A percentile compares a stretch with the other conserved stretches of the same genome.
phyloP scores from a whole-genome alignment of 768 basidiomycete genomes.

The Suillus variegatus region DNA sequence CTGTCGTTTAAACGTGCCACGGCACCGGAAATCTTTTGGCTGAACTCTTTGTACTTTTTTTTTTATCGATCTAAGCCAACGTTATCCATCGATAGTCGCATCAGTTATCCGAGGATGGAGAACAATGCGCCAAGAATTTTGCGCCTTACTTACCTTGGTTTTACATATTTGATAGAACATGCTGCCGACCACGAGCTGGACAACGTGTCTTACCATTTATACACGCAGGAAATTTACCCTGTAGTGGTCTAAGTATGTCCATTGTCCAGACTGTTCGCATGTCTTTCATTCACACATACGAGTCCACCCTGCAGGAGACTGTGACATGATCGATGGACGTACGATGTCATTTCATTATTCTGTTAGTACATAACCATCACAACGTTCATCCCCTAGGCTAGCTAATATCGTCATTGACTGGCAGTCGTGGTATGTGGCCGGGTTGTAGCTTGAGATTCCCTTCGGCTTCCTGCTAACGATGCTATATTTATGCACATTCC shows the following conservation, averaged over 20 bases:
- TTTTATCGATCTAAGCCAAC: neutral
- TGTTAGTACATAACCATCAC: neutral
- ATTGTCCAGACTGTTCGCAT: constrained; percentile 1
- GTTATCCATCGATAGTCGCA: constrained; percentile 2
- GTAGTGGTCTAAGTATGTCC: neutral
- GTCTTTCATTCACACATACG: neutral
- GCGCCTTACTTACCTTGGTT: neutral
- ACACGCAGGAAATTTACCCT: neutral
- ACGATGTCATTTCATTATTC: neutral
- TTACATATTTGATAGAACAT: constrained; percentile 2
- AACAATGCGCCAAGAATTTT: neutral
- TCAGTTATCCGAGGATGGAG: neutral
- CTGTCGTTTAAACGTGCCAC: too few relatives aligned
- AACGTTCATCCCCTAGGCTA: neutral
- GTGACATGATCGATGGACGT: too few relatives aligned
- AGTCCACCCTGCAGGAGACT: neutral
- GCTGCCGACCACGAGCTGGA: neutral
- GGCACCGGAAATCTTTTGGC: neutral
- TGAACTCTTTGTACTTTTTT: neutral
- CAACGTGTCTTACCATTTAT: neutral
- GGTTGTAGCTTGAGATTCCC: too few relatives aligned
- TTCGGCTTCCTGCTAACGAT: too few relatives aligned
- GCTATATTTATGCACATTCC: neutral
- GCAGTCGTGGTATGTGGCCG: too few relatives aligned
- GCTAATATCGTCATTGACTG: neutral